Conservation (phyloP, 202 grass and related monocot species). For the Panicum hallii region DNA sequence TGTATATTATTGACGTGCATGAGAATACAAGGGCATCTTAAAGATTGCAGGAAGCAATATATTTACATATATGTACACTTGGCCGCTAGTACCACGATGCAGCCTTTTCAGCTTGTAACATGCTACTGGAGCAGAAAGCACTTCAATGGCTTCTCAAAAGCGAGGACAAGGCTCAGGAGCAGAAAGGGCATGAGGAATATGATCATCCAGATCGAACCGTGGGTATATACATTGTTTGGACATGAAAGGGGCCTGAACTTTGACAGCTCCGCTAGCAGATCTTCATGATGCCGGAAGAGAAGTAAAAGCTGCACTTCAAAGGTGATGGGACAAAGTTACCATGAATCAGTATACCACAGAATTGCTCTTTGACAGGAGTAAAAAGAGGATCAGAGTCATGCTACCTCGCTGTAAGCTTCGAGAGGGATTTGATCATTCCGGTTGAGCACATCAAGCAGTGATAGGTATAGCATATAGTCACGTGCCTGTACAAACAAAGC, state of each 20-base stretch:
- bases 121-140: constrained; percentile 38
- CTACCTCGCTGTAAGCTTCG: constrained; percentile 60
- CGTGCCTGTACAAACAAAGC: constrained; percentile 52
- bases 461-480: constrained; percentile 59
- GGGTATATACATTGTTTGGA: constrained; percentile 25
- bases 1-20: neutral
- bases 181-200: constrained; percentile 51
- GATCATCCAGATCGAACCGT: constrained; percentile 47
- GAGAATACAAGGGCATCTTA: constrained; percentile 1
- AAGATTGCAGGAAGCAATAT: neutral
- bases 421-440: constrained; percentile 42
- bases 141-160: constrained; percentile 49
- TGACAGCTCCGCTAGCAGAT: constrained; percentile 50
- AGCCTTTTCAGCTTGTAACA: constrained; percentile 9
- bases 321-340: constrained; percentile 1
- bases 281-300: constrained; percentile 56
- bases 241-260: constrained; percentile 54
- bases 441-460: constrained; percentile 62
- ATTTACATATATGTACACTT: neutral
- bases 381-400: neutral
- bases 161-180: constrained; percentile 47
- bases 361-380: neutral
- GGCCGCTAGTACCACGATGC: neutral
- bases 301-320: constrained; percentile 45
- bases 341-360: neutral